Base-by-base conservation (phyloP, 208 protist genomes). In the Crithidia thermophila region DNA sequence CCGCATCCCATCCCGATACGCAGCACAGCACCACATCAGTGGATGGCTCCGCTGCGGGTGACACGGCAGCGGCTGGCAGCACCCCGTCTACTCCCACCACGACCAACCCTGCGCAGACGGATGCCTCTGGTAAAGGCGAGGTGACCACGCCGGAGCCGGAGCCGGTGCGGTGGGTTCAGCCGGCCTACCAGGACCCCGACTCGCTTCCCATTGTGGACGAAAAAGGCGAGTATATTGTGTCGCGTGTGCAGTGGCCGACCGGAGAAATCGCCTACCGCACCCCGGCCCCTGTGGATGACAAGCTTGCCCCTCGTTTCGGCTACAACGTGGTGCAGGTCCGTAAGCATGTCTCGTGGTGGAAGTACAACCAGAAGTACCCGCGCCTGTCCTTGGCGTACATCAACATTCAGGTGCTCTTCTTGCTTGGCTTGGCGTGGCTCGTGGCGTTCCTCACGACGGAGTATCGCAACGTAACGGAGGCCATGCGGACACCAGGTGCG, bases 331-430 rank as follows among this genome's bases (percentile, higher is more conserved):
- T 95, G 70, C 85, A 91, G 63, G 90, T 95, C 37, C 85, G 86
- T 63, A 95, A 95, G 65, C 72, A 88, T 59, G 82, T 91, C 40
- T 93, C 90, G 47, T 95, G 90, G 90, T 95, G 90, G 87, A 85
- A 93, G 77, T 87, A 93, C 72, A 91, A 93, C 59, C 90, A 88
- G 52, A 83, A 87, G 58, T 84, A 90, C 53, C 90, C 90, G 0
- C 85, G 87, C 31, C 72, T 95, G 39, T 95, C 90, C 23, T 31
- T 93, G 7, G 85, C 85, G 18, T 91, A 95, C 73, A 79, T 95
- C 28, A 93, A 93, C 62, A 91, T 93, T 43, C 90, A 95, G 46
- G 72, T 93, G 6, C 33, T 93, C 18, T 91, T 95, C 34, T 47
- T 95, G 7, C 65, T 95, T 4, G 90, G 86, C 1, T 36, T 87